Base-by-base conservation (phyloP, 352 stramenopile species). In the Aphanomyces euteiches region DNA sequence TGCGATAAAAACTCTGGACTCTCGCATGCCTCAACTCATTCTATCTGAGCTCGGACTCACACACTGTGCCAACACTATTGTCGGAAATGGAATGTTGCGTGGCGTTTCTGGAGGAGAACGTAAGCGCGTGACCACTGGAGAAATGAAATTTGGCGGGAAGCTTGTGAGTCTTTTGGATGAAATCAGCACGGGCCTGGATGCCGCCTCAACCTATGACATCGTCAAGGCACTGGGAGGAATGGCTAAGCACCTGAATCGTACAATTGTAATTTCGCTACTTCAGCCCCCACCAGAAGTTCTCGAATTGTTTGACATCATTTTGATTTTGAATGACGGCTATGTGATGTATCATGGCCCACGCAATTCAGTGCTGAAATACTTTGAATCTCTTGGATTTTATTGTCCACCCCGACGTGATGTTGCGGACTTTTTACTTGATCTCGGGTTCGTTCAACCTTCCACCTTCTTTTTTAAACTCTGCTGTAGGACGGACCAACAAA, bases 281-380 rank as follows among this genome's bases (percentile, higher is more conserved):
- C 81, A 98, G 77, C 93, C 95, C 37, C 85, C 93, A 15, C 95
- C 95, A 8, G 93, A 98, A 78, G 90, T 96, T 7, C 92, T 96
- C 38, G 84, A 79, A 21, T 77, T 98, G 15, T 98, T 98, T 73
- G 95, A 98, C 75, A 87, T 98, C 66, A 74, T 98, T 15, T 83
- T 98, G 40, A 47, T 98, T n/a, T 72, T 98, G 21, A 90, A 91
- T 74, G 80, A 95, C 19, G 93, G 95, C 40, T 74, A 83, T 17
- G 77, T 98, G 19, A 82, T 98, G 54, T 98, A 96, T 75, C 78
- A 78, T 95, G 68, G 78, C 82, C 63, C 87, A 73, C 76, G 78
- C 78, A 56, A 87, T 77, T 36, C 77, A 68, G 82, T 74, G 1
- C 58, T 83, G 21, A 70, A 74, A 38, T 96, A 97, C 73, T 97